Conservation (phyloP, 169 alveolate genomes). For the Plasmodium malariae region DNA sequence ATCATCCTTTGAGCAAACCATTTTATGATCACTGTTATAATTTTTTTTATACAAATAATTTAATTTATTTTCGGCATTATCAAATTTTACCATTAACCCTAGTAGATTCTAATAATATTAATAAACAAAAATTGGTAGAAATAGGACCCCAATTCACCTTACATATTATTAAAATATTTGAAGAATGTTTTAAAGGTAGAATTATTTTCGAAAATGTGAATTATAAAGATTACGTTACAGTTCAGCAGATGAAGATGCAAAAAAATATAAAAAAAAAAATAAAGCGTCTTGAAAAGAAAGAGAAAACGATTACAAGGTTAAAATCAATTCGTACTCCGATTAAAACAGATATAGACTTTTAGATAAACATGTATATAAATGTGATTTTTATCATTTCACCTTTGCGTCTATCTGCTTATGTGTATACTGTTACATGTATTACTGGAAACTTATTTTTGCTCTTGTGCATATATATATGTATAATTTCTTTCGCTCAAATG, state of each 20-base stretch:
- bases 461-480: too few relatives aligned
- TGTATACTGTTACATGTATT: too few relatives aligned
- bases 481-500: too few relatives aligned
- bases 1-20: constrained; percentile 98
- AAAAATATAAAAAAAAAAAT: constrained; percentile 31
- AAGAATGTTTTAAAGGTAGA: constrained; percentile 62
- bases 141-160: constrained; percentile 83
- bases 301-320: neutral
- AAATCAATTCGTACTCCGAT: constrained; percentile 14
- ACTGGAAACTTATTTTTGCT: too few relatives aligned
- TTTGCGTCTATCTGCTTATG: too few relatives aligned
- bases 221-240: constrained; percentile 35
- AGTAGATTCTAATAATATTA: constrained; percentile 84
- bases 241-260: constrained; percentile 30
- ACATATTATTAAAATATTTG: constrained; percentile 69
- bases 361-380: neutral
- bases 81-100: constrained; percentile 89
- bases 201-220: constrained; percentile 54
- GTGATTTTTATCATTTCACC: too few relatives aligned
- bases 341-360: constrained; percentile 68
- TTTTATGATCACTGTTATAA: constrained; percentile 95
- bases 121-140: constrained; percentile 89
- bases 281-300: constrained; percentile 13
- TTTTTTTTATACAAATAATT: constrained; percentile 90
- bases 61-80: constrained; percentile 94